phyloP scores from a whole-genome alignment of 2,329 filamentous ascomycete genomes.

The Didymellaceae sp. region DNA sequence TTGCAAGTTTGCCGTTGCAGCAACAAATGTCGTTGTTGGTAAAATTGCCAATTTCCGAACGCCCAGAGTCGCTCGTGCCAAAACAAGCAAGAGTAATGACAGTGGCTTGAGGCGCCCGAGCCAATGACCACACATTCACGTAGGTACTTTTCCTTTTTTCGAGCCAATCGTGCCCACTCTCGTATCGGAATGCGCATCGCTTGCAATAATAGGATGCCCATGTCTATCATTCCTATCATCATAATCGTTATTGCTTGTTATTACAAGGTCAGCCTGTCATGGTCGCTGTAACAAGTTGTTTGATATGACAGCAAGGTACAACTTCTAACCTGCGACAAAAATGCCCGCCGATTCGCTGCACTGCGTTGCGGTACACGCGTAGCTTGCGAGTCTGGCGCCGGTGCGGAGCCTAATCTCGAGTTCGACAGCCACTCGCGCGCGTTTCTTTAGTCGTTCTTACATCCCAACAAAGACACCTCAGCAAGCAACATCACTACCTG shows the following conservation, averaged over 20 bases:
- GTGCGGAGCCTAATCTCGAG: slow-evolving; percentile 15
- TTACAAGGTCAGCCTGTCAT: slow-evolving; percentile 12
- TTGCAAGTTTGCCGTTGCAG: slow-evolving; percentile 1
- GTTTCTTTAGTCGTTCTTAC: background rate
- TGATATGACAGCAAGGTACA: background rate
- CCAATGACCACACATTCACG: slow-evolving; percentile 11
- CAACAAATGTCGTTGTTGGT: slow-evolving; percentile 6
- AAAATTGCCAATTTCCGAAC: slow-evolving; percentile 16
- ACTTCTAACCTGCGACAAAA: background rate
- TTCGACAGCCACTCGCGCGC: slow-evolving; percentile 5
- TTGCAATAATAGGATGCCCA: background rate
- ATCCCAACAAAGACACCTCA: slow-evolving; percentile 16
- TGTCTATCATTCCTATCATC: background rate
- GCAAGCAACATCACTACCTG: slow-evolving; percentile 7
- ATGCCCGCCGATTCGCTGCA: background rate
- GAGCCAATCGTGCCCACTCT: background rate
- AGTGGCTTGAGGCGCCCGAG: slow-evolving; percentile 2
- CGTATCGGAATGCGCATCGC: background rate
- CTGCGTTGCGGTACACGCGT: slow-evolving; percentile 7
- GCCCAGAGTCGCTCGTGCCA: slow-evolving; percentile 16
- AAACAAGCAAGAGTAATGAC: slow-evolving; percentile 10
- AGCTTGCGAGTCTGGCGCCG: slow-evolving; percentile 10
- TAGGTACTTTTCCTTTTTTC: slow-evolving; percentile 2
- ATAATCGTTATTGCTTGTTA: slow-evolving; percentile 4
- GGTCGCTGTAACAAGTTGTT: background rate